Percentiles rank a stretch among this genome's conserved stretches.
phyloP scores from a whole-genome alignment of 192 early-diverging fungal species.

The Allomyces macrogynus region DNA sequence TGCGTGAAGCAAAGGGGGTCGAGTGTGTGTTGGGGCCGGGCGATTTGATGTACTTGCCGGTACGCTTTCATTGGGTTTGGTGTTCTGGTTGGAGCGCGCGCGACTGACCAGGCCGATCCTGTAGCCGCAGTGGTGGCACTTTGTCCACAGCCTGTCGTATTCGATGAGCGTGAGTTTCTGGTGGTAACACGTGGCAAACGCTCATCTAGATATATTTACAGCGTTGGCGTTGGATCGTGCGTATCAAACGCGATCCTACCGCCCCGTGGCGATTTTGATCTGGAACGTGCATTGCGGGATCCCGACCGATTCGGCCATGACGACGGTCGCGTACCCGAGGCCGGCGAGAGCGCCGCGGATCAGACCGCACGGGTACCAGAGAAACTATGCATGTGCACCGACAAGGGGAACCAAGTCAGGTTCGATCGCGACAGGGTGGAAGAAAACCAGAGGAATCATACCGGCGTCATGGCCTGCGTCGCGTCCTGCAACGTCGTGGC shows the following conservation, averaged over 20 bases:
- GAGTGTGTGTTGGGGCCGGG: neutral
- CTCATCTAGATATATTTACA: too few species aligned
- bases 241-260: too few species aligned
- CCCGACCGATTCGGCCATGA: slow-evolving; percentile 68
- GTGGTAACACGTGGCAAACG: neutral
- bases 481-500: slow-evolving; percentile 27
- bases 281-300: slow-evolving; percentile 72
- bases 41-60: neutral
- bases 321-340: slow-evolving; percentile 63
- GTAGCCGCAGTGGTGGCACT: neutral
- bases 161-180: neutral
- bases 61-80: neutral
- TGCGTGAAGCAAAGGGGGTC: neutral
- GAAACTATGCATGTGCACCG: slow-evolving; percentile 27
- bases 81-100: neutral
- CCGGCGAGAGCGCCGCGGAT: slow-evolving; percentile 83
- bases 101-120: neutral
- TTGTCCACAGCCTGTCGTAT: neutral
- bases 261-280: slow-evolving; percentile 42
- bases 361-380: slow-evolving; percentile 93
- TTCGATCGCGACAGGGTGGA: neutral
- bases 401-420: neutral
- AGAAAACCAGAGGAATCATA: slow-evolving; percentile 1
- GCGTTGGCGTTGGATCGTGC: too few species aligned
- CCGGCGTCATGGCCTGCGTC: slow-evolving; percentile 1